phyloP scores from a whole-genome alignment of 139 green algal species.

The Coelastrella sp. region DNA sequence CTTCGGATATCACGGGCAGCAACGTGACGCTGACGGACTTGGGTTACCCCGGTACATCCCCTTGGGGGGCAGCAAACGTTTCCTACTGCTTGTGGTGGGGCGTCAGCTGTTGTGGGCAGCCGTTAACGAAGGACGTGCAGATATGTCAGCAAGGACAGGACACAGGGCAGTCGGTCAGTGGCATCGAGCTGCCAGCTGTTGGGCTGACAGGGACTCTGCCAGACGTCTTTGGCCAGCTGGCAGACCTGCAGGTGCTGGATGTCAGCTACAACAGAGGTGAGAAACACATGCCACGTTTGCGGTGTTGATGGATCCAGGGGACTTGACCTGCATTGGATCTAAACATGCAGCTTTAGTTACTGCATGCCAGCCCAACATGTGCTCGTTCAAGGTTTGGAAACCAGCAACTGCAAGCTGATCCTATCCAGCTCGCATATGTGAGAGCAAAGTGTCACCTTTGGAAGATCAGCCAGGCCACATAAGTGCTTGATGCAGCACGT shows the following conservation, averaged over 20 bases:
- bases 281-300: background rate
- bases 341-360: background rate
- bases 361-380: background rate
- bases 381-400: too few species aligned
- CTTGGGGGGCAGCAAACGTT: conserved; percentile 8
- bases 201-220: conserved; percentile 36
- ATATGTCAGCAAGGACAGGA: conserved; percentile 3
- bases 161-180: conserved; percentile 14
- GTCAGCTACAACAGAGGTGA: conserved; percentile 41
- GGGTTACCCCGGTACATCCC: background rate
- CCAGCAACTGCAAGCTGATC: too few species aligned
- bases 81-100: conserved; percentile 51
- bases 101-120: conserved; percentile 33
- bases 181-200: conserved; percentile 12
- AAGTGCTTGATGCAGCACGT: too few species aligned
- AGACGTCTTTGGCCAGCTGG: conserved; percentile 20
- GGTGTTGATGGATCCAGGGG: background rate
- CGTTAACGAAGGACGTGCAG: background rate
- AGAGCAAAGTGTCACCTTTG: too few species aligned
- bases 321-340: background rate
- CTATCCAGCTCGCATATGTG: too few species aligned
- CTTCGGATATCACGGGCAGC: background rate
- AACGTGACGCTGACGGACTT: background rate
- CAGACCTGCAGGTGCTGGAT: conserved; percentile 38
- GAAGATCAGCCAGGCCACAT: too few species aligned